Evolutionary conservation across 306 rosid genomes (phyloP).

Genomic region (Cercis canadensis): DNA sequence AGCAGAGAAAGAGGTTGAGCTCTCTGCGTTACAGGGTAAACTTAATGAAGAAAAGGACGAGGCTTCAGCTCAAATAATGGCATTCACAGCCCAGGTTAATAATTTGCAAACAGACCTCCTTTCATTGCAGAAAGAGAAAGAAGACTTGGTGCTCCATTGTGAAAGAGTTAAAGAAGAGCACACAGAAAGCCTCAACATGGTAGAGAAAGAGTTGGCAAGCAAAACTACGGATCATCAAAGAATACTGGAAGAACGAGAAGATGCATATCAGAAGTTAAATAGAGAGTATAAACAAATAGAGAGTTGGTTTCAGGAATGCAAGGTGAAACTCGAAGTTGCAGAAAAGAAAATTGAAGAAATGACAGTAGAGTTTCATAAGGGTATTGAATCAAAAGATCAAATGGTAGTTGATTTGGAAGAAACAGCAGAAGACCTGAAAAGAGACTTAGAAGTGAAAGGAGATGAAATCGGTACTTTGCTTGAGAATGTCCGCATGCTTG

Average conservation of each 20-base stretch:
- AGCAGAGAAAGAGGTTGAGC: constrained; percentile 54
- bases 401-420: constrained; percentile 66
- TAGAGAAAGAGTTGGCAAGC: constrained; percentile 58
- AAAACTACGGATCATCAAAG: constrained; percentile 49
- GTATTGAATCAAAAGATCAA: constrained; percentile 60
- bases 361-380: constrained; percentile 49
- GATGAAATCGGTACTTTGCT: constrained; percentile 62
- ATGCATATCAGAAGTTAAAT: constrained; percentile 56
- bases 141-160: constrained; percentile 55
- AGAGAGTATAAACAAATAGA: constrained; percentile 62
- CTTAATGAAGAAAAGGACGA: constrained; percentile 54
- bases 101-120: too few species aligned
- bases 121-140: constrained; percentile 39
- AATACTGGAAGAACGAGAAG: constrained; percentile 60
- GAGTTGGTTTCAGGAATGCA: constrained; percentile 57
- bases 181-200: constrained; percentile 44
- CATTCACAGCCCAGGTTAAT: constrained; percentile 51
- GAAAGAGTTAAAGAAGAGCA: constrained; percentile 59
- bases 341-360: constrained; percentile 65
- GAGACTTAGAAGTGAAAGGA: constrained; percentile 77
- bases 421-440: constrained; percentile 65
- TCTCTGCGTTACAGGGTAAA: constrained; percentile 57
- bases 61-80: constrained; percentile 53
- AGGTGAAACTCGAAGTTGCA: constrained; percentile 56
- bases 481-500: constrained; percentile 66